Percentiles rank a stretch among this genome's conserved stretches.
Evolutionary conservation across 2,329 filamentous ascomycete genomes (phyloP).

Genomic region (Colletotrichum sp.): DNA sequence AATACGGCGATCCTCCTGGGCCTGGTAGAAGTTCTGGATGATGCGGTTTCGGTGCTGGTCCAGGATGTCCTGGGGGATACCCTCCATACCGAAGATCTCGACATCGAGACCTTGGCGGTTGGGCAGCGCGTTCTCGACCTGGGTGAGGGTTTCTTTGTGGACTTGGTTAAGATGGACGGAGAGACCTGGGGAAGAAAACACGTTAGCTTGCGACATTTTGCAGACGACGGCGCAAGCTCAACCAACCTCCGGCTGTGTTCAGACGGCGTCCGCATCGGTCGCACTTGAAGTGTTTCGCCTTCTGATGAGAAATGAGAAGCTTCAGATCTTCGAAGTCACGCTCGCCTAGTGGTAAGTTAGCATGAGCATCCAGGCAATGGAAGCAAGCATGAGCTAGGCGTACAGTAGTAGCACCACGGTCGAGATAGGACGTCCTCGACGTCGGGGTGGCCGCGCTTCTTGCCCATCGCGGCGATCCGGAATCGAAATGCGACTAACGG

Average conservation of each 20-base stretch:
- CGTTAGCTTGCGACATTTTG: conserved; percentile 7
- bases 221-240: neutral
- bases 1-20: conserved; percentile 80
- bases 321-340: conserved; percentile 98
- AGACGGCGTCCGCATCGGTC: conserved; percentile 85
- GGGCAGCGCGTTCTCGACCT: conserved; percentile 90
- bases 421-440: conserved; percentile 86
- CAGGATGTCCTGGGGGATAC: conserved; percentile 85
- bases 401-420: conserved; percentile 98
- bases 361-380: neutral
- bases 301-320: conserved; percentile 95
- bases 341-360: conserved; percentile 61
- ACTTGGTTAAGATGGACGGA: conserved; percentile 98
- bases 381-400: conserved; percentile 23
- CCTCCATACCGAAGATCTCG: conserved; percentile 99
- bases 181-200: conserved; percentile 64
- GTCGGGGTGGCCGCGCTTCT: conserved; percentile 84
- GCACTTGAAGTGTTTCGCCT: conserved; percentile 99
- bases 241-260: conserved; percentile 90
- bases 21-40: conserved; percentile 82
- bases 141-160: conserved; percentile 88
- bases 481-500: neutral
- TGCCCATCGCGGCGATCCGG: conserved; percentile 65
- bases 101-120: conserved; percentile 86
- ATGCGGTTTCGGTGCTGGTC: conserved; percentile 87